Base-by-base conservation (phyloP, 495 filamentous ascomycete genomes). In the Penicillium canescens region DNA sequence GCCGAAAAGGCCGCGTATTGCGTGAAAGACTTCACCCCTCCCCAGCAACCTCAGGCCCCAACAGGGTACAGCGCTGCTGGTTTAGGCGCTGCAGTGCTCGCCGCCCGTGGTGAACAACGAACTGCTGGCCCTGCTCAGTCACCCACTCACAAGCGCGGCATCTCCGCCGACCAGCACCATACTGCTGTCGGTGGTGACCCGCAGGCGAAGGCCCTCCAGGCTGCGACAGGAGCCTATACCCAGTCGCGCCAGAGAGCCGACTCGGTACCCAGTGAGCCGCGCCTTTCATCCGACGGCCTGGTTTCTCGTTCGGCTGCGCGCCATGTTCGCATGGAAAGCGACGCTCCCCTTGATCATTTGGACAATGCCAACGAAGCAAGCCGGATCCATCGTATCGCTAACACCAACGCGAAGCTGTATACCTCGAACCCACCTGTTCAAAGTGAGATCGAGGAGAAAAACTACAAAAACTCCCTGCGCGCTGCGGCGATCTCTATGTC, bases 401-500 rank as follows among this genome's bases (percentile, higher is more conserved):
- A 74, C 20, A 66, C 68, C 14, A 81, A 82, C 51, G 72, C 79
- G 23, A 82, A 82, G 28, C 85, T 96, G 77, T 93, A 85, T 57
- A 91, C 87, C 1, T 85, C 88, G 3, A 72, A 83, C 42, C 91
- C 91, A 11, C 89, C 87, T 0, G 83, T 94, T 6, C 74, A 82
- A 31, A 71, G 76, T 6, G 90, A 95, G 61, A 62, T 84, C 0
- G 86, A 95, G 34, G 92, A 95, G 56, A 76, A 85, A 66, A 85
- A 82, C 39, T 82, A 79, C 46, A 76, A 82, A 33, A 86, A 89
- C 63, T 83, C 85, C 6, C 70, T 96, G 1, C 88, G 84, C 53
- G 90, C 91, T 16, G 91, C 91, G 14, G 88, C 92, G 4, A 70
- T 96, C 1, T 88, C 86, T 4, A 96, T 96, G 90, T 90, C 92